phyloP scores from a whole-genome alignment of 257 asterid genomes.

The Capsicum baccatum region DNA sequence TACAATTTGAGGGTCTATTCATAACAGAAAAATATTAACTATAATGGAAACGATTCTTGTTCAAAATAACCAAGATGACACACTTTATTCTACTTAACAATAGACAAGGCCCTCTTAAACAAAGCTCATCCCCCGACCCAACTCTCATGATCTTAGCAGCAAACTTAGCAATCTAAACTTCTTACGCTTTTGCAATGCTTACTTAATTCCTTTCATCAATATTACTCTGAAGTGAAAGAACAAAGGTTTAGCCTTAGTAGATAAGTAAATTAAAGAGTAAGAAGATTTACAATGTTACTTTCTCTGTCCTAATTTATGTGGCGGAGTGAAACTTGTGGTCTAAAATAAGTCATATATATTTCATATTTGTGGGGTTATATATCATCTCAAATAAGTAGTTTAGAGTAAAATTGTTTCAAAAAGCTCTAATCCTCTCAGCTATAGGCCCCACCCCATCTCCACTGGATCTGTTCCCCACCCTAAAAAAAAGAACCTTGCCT shows the following conservation, averaged over 20 bases:
- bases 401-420: neutral
- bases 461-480: no score
- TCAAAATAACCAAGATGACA: neutral
- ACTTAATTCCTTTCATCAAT: neutral
- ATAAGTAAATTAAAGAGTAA: neutral
- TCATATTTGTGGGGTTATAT: neutral
- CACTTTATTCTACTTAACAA: neutral
- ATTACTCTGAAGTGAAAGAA: neutral
- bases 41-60: neutral
- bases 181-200: neutral
- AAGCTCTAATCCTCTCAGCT: no score
- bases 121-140: neutral
- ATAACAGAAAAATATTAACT: neutral
- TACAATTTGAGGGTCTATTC: neutral
- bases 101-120: neutral
- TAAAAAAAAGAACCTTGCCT: no score
- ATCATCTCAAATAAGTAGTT: neutral
- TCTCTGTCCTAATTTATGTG: neutral
- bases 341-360: no score
- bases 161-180: neutral
- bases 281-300: neutral
- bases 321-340: neutral
- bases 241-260: neutral
- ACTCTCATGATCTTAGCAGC: conserved; percentile 1
- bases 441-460: no score